Conservation (phyloP, 257 asterid species). For the Nemophila menziesii region DNA sequence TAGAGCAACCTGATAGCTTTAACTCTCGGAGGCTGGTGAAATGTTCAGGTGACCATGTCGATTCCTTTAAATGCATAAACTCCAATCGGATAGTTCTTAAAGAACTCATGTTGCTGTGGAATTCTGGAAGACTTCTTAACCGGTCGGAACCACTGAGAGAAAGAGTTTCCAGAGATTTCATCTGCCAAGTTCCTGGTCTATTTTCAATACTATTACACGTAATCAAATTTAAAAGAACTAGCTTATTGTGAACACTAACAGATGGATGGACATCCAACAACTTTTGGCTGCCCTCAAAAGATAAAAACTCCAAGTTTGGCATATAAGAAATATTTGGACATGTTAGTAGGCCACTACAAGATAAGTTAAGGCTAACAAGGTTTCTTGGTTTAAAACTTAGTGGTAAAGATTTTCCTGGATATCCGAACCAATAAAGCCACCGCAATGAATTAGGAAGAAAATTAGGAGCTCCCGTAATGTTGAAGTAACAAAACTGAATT, state of each 20-base stretch:
- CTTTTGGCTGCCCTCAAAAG: background rate
- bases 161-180: background rate
- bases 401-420: no score
- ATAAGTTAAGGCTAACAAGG: background rate
- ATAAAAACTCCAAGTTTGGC: background rate
- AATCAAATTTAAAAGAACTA: background rate
- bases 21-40: no score
- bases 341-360: background rate
- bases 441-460: no score
- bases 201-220: background rate
- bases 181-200: background rate
- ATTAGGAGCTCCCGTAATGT: no score
- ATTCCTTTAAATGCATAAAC: no score
- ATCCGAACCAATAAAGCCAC: no score
- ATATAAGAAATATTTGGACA: background rate
- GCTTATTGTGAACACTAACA: background rate
- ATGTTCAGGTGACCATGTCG: no score
- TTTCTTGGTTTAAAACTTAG: background rate
- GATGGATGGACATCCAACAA: conserved; percentile 5
- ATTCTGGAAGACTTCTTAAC: no score
- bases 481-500: no score
- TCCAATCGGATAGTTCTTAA: no score
- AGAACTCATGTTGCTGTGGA: no score
- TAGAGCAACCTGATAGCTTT: no score
- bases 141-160: background rate